Percentiles rank a stretch among this genome's conserved stretches.
phyloP scores from a whole-genome alignment of 1,284 basidiomycete species.

The Vanrija humicola region DNA sequence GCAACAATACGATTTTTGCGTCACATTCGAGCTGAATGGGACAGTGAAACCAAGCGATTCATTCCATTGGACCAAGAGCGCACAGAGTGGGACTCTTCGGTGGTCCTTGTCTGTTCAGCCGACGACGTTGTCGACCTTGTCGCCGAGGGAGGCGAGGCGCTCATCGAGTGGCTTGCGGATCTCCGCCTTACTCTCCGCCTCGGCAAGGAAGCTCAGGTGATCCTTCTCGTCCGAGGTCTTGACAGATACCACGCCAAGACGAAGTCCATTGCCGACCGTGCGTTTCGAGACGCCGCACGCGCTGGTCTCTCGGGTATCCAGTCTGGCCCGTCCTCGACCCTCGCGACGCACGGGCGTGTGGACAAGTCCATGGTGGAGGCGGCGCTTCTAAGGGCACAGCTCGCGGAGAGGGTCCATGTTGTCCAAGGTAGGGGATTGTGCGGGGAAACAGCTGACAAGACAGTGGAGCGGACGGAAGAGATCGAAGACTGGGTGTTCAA shows the following conservation, averaged over 20 bases:
- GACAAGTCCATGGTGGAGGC: conserved; percentile 39
- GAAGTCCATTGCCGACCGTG: conserved; percentile 28
- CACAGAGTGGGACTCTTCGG: conserved; percentile 48
- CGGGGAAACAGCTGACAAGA: neutral
- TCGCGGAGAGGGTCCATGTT: conserved; percentile 37
- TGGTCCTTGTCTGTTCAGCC: conserved; percentile 37
- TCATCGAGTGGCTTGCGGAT: conserved; percentile 33
- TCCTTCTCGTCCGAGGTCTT: conserved; percentile 46
- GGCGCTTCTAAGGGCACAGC: conserved; percentile 41
- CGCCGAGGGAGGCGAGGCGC: conserved; percentile 15
- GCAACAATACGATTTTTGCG: conserved; percentile 44
- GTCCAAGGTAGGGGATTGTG: conserved; percentile 32
- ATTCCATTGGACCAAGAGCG: conserved; percentile 30
- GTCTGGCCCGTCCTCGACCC: no score
- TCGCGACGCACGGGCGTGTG: conserved; percentile 6
- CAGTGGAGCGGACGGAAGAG: conserved; percentile 47
- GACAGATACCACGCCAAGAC: conserved; percentile 39
- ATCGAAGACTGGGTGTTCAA: conserved; percentile 48
- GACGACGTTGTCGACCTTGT: conserved; percentile 42
- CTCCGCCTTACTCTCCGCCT: conserved; percentile 27
- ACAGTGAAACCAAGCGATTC: conserved; percentile 27
- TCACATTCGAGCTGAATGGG: conserved; percentile 35
- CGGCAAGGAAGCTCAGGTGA: conserved; percentile 25
- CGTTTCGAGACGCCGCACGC: conserved; percentile 34
- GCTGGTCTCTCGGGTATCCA: conserved; percentile 19